Evolutionary conservation across 78 protist species (phyloP).

Genomic region (Dictyostelium purpureum): DNA sequence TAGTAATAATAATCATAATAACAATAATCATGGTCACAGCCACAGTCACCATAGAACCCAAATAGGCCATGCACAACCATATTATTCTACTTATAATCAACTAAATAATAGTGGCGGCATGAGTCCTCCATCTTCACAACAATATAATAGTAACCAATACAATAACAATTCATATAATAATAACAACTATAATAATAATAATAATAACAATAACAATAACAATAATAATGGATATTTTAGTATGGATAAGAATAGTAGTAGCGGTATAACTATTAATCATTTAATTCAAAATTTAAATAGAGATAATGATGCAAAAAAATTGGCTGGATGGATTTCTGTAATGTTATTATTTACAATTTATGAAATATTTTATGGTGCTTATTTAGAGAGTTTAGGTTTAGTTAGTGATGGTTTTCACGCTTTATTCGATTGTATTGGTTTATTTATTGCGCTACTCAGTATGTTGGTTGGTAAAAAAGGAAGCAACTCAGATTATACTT

Average conservation of each 20-base stretch:
- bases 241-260: not conserved
- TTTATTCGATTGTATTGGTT: slow-evolving; percentile 73
- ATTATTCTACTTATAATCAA: not conserved
- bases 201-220: not conserved
- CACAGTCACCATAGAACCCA: slow-evolving; percentile 2
- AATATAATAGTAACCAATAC: not conserved
- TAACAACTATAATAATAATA: not conserved
- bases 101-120: not conserved
- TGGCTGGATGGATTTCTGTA: slow-evolving; percentile 57
- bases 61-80: slow-evolving; percentile 12
- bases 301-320: slow-evolving; percentile 51
- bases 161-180: not conserved
- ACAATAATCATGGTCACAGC: not conserved
- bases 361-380: slow-evolving; percentile 75
- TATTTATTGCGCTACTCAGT: slow-evolving; percentile 33
- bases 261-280: not conserved
- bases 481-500: slow-evolving; percentile 40
- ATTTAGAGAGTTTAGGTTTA: slow-evolving; percentile 69
- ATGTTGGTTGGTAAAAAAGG: slow-evolving; percentile 66
- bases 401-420: slow-evolving; percentile 78
- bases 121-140: not conserved
- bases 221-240: not conserved
- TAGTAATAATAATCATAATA: not conserved
- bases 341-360: slow-evolving; percentile 52
- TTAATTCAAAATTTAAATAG: slow-evolving; percentile 6